phyloP scores from a whole-genome alignment of 805 yeast genomes.

The Ogataea wickerhamii region DNA sequence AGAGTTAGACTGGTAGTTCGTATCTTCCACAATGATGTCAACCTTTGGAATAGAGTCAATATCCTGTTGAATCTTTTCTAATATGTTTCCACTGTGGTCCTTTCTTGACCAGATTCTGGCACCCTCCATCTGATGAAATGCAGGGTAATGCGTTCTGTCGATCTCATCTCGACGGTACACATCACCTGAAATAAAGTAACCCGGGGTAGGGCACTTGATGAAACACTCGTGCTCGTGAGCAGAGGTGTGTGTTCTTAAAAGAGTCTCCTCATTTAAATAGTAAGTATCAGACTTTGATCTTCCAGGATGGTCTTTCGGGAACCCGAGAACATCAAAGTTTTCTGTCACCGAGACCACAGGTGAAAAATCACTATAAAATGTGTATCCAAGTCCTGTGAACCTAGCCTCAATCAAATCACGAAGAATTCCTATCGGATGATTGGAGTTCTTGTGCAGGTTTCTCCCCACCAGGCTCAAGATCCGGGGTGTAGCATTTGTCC shows the following conservation, averaged over 20 bases:
- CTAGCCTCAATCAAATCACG: constrained; percentile 67
- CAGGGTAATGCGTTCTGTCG: constrained; percentile 95
- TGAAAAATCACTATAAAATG: constrained; percentile 72
- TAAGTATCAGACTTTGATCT: constrained; percentile 90
- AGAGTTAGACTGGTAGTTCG: constrained; percentile 48
- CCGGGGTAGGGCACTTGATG: constrained; percentile 61
- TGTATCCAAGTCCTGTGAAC: constrained; percentile 63
- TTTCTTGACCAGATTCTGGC: constrained; percentile 77
- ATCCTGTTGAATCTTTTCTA: constrained; percentile 50
- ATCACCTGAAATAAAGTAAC: constrained; percentile 91
- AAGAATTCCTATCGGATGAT: constrained; percentile 89
- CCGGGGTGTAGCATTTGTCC: constrained; percentile 82
- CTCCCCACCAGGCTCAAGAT: constrained; percentile 68
- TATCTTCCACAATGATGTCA: constrained; percentile 75
- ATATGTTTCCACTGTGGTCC: constrained; percentile 34
- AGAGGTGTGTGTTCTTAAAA: constrained; percentile 91
- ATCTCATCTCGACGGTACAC: constrained; percentile 95
- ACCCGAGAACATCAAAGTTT: constrained; percentile 89
- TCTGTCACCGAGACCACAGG: constrained; percentile 81
- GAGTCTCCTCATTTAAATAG: constrained; percentile 67
- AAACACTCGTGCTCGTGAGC: constrained; percentile 95
- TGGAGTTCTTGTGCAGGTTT: constrained; percentile 64
- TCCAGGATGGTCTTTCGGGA: constrained; percentile 91
- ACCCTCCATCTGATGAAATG: constrained; percentile 97
- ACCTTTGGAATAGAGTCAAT: constrained; percentile 63